A percentile compares a stretch with the other conserved stretches of the same genome.
Conservation (phyloP, 768 basidiomycete species). For the Kwoniella botswanensis region DNA sequence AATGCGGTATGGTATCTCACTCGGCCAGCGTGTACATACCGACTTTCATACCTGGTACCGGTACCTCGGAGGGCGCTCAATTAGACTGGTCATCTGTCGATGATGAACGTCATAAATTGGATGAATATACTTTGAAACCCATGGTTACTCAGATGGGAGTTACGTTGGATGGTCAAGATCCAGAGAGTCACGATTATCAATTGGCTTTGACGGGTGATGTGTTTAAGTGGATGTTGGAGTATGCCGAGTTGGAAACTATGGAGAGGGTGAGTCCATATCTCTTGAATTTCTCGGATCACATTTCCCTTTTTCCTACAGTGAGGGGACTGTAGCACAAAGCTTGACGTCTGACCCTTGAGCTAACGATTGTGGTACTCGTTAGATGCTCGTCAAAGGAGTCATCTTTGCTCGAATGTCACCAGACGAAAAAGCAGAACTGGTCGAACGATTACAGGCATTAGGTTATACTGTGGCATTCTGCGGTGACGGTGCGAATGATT, state of each 20-base stretch:
- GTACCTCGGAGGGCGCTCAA: conserved; percentile 62
- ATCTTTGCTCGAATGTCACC: conserved; percentile 99
- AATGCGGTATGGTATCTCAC: conserved; percentile 85
- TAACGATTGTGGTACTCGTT: not conserved
- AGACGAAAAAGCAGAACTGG: conserved; percentile 98
- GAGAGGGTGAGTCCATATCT: conserved; percentile 71
- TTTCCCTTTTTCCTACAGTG: too few species aligned
- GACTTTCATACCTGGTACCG: conserved; percentile 72
- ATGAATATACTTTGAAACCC: conserved; percentile 85
- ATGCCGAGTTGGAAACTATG: conserved; percentile 89
- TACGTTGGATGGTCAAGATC: conserved; percentile 68
- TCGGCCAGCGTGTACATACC: conserved; percentile 89
- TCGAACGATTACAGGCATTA: conserved; percentile 87
- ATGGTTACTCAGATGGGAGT: conserved; percentile 66
- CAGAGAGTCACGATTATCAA: conserved; percentile 83
- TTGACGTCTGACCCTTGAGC: not conserved
- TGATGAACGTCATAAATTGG: conserved; percentile 79
- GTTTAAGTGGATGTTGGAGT: conserved; percentile 97
- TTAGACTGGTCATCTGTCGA: conserved; percentile 93
- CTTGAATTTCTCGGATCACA: too few species aligned
- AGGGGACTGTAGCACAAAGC: not conserved
- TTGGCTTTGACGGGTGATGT: conserved; percentile 92
- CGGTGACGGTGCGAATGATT: conserved; percentile 98
- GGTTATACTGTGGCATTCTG: conserved; percentile 99
- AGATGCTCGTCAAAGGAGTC: conserved; percentile 98